Evolutionary conservation across 495 filamentous ascomycete genomes (phyloP).

Genomic region (Letharia lupina): DNA sequence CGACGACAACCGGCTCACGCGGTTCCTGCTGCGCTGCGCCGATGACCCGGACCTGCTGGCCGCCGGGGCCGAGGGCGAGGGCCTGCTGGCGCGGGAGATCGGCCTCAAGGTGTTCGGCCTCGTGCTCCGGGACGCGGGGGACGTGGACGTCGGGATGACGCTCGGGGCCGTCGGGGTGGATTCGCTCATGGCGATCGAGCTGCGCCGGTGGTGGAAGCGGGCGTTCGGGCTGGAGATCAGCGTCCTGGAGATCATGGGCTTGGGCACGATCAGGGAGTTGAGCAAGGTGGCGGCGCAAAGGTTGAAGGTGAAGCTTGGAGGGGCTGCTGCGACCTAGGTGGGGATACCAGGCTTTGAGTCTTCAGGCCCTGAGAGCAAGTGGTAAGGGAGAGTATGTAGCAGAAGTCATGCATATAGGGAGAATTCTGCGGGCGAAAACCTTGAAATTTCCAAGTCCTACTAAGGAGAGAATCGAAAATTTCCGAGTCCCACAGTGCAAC

Average conservation of each 20-base stretch:
- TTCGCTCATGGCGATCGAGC: conserved; percentile 30
- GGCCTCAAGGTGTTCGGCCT: conserved; percentile 27
- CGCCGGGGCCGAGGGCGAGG: too few species aligned
- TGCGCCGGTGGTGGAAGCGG: conserved; percentile 33
- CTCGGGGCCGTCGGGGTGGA: conserved; percentile 29
- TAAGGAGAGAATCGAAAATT: too few species aligned
- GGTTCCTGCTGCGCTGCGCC: not conserved
- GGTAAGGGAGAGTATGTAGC: too few species aligned
- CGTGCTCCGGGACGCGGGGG: conserved; percentile 30
- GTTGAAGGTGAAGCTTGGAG: conserved; percentile 13
- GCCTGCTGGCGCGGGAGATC: conserved; percentile 27
- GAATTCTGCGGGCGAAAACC: too few species aligned
- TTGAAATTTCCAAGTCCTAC: too few species aligned
- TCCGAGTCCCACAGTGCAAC: too few species aligned
- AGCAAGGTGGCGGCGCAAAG: not conserved
- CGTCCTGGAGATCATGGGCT: conserved; percentile 34
- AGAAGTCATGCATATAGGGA: too few species aligned
- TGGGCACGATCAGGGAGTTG: conserved; percentile 17
- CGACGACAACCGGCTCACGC: not conserved
- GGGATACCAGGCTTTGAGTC: too few species aligned
- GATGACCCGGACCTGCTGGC: not conserved
- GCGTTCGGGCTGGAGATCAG: conserved; percentile 31
- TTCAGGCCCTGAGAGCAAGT: too few species aligned
- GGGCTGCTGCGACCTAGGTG: not conserved
- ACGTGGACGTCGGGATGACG: conserved; percentile 22